Evolutionary conservation across 371 early-diverging fungal genomes (phyloP), one percentile per base, ranked within the genome.

Genomic region (Mucor irregularis): DNA sequence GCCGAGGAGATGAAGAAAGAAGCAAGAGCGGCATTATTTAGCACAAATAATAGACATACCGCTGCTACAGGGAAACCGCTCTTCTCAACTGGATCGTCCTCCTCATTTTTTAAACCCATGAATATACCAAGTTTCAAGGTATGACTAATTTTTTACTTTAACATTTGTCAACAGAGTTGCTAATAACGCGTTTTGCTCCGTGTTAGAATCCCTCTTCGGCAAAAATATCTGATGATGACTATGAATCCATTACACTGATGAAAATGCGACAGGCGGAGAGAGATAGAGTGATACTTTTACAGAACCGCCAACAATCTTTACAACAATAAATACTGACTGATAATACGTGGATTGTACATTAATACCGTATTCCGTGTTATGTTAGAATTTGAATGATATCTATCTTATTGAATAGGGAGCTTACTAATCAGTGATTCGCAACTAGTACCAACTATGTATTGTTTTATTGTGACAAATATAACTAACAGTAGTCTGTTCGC

Each of bases 261-360:
- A 74, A 76, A 44, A 58, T 75, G 56, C 54, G 77, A 50, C 73
- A 76, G 35, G 77, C 80, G 2, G 74, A 76, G 53, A 52, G 67
- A 33, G 70, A 72, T 35, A 61, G 73, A 13, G 38, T 59, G 26
- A 26, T 54, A n/a, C n/a, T n/a, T n/a, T n/a, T n/a, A n/a, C n/a
- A n/a, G n/a, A n/a, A n/a, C n/a, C n/a, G n/a, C n/a, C n/a, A n/a
- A n/a, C n/a, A n/a, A n/a, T n/a, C n/a, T n/a, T n/a, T n/a, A n/a
- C n/a, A n/a, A n/a, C n/a, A n/a, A n/a, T n/a, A n/a, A n/a, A n/a
- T n/a, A n/a, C n/a, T n/a, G n/a, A n/a, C n/a, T n/a, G n/a, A n/a
- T n/a, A n/a, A n/a, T n/a, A n/a, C n/a, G n/a, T n/a, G n/a, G n/a
- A n/a, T n/a, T n/a, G n/a, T n/a, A n/a, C n/a, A n/a, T n/a, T n/a